Evolutionary conservation across 441 rosid genomes (phyloP).

Genomic region (Gossypium lobatum): DNA sequence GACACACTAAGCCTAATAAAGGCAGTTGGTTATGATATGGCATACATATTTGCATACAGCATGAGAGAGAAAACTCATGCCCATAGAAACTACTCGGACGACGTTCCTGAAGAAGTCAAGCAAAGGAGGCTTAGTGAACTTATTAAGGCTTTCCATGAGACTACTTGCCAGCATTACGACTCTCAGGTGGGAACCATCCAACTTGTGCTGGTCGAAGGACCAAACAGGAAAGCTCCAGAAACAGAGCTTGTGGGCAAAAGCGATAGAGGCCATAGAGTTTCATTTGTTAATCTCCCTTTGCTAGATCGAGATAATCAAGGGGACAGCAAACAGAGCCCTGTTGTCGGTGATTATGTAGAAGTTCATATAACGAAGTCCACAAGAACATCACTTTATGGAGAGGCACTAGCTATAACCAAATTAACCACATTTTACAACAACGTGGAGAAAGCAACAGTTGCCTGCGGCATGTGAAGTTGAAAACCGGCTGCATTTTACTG

Average conservation of each 20-base stretch:
- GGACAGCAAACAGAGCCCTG: conserved; percentile 38
- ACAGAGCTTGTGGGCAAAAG: conserved; percentile 82
- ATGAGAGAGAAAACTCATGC: conserved; percentile 94
- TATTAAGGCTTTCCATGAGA: conserved; percentile 67
- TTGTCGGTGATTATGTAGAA: conserved; percentile 73
- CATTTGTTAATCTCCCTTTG: conserved; percentile 47
- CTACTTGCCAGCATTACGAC: conserved; percentile 66
- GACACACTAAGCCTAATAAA: conserved; percentile 65
- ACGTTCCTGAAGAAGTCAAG: conserved; percentile 77
- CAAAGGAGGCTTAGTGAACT: conserved; percentile 82
- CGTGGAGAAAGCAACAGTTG: conserved; percentile 33
- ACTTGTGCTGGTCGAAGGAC: conserved; percentile 84
- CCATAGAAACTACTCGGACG: conserved; percentile 62
- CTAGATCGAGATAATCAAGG: conserved; percentile 25
- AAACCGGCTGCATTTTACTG: background rate
- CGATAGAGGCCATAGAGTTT: conserved; percentile 75
- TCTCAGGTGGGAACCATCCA: conserved; percentile 66
- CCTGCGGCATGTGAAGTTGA: conserved; percentile 34
- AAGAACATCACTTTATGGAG: conserved; percentile 66
- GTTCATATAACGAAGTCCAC: conserved; percentile 58
- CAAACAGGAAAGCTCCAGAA: conserved; percentile 79
- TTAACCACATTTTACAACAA: conserved; percentile 46
- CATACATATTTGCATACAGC: conserved; percentile 94
- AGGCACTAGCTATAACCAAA: conserved; percentile 69
- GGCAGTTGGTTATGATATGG: conserved; percentile 80